Percentiles rank a stretch among this genome's conserved stretches.
Conservation (phyloP, 148 eudicot species). For the Nyssa sinensis region DNA sequence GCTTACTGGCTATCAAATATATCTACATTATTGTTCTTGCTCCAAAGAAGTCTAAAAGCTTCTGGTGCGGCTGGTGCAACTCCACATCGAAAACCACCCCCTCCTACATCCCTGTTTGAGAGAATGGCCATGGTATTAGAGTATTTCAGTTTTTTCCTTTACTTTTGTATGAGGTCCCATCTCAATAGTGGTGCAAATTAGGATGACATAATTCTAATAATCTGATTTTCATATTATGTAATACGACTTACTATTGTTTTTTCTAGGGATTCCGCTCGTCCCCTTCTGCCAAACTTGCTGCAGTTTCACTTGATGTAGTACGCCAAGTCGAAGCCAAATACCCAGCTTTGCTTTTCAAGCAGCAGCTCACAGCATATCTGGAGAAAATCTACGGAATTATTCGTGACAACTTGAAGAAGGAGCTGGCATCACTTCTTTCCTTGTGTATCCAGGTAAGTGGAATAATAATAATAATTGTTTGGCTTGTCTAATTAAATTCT, state of each 20-base stretch:
- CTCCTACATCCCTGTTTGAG: slow-evolving; percentile 91
- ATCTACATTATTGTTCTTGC: slow-evolving; percentile 81
- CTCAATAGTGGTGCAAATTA: background rate
- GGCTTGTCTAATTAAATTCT: no score
- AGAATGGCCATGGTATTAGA: slow-evolving; percentile 98
- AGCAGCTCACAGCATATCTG: slow-evolving; percentile 94
- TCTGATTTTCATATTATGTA: background rate
- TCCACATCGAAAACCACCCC: slow-evolving; percentile 68
- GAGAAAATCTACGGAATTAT: slow-evolving; percentile 97
- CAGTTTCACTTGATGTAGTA: slow-evolving; percentile 66
- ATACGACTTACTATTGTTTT: background rate
- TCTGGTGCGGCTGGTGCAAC: slow-evolving; percentile 65
- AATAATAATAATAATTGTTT: no score
- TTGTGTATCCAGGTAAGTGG: slow-evolving; percentile 79
- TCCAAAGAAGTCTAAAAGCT: slow-evolving; percentile 75
- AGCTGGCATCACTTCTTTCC: slow-evolving; percentile 61
- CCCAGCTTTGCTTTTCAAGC: slow-evolving; percentile 98
- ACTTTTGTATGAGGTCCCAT: background rate
- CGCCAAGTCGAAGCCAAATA: slow-evolving; percentile 94
- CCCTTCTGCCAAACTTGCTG: slow-evolving; percentile 64
- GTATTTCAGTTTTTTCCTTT: slow-evolving; percentile 12
- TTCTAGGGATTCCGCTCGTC: slow-evolving; percentile 90
- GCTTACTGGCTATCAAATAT: slow-evolving; percentile 97
- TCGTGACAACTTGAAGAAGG: slow-evolving; percentile 90
- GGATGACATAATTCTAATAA: background rate